Evolutionary conservation across 805 yeast genomes (phyloP).

Genomic region (Ogataea nakhonphanomensis): DNA sequence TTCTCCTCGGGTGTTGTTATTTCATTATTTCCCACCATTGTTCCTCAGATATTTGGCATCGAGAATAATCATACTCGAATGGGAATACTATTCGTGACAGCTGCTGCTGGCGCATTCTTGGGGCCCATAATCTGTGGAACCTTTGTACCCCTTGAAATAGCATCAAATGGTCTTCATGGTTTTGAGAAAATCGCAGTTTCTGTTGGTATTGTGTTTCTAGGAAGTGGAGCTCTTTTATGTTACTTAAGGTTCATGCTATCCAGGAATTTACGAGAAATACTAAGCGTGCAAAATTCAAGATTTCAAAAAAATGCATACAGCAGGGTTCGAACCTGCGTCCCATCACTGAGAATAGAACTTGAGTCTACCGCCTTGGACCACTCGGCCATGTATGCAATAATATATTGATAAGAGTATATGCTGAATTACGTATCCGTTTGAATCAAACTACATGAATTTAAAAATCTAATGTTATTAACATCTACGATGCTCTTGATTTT

Average conservation of each 20-base stretch:
- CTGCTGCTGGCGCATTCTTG: background rate
- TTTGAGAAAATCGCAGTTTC: background rate
- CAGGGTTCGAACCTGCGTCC: conserved; percentile 34
- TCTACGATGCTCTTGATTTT: too few species aligned
- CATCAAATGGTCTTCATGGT: background rate
- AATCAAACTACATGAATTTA: too few species aligned
- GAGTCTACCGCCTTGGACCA: conserved; percentile 32
- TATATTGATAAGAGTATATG: background rate
- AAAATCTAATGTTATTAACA: too few species aligned
- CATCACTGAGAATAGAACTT: conserved; percentile 31
- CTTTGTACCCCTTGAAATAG: background rate
- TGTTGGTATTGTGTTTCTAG: background rate
- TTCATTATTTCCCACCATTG: conserved; percentile 33
- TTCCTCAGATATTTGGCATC: conserved; percentile 35
- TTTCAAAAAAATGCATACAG: conserved; percentile 25
- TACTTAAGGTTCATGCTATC: background rate
- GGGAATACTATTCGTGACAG: conserved; percentile 30
- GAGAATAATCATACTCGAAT: conserved; percentile 35
- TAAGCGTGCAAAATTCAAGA: too few species aligned
- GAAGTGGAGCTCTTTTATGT: background rate
- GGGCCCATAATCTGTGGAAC: background rate
- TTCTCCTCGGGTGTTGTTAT: conserved; percentile 34
- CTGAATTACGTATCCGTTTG: too few species aligned
- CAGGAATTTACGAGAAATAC: too few species aligned
- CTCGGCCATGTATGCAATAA: conserved; percentile 31